Evolutionary conservation across 345 rosid genomes (phyloP).

Genomic region (Euphorbia lathyris): DNA sequence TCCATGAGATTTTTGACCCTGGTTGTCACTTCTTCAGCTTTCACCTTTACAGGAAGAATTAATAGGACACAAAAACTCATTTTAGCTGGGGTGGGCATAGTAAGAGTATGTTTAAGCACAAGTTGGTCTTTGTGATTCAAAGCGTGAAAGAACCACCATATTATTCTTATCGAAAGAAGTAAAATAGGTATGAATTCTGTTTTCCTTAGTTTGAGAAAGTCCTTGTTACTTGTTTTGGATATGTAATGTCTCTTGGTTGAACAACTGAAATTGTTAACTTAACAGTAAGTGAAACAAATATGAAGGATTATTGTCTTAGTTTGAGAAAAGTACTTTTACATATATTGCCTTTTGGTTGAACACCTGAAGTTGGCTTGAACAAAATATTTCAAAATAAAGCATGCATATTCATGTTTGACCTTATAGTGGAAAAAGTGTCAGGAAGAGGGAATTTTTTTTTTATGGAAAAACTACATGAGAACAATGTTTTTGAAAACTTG

Average conservation of each 20-base stretch:
- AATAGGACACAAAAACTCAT: slow-evolving; percentile 3
- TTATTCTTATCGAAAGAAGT: background rate
- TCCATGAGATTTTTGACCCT: slow-evolving; percentile 79
- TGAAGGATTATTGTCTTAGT: too few relatives aligned
- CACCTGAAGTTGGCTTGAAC: background rate
- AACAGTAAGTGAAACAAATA: background rate
- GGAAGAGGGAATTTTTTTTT: too few relatives aligned
- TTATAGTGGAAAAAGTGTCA: background rate
- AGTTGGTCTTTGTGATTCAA: background rate
- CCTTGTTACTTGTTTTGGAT: background rate
- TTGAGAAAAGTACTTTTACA: background rate
- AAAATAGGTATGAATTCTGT: background rate
- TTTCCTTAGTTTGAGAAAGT: background rate
- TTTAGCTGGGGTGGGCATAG: background rate
- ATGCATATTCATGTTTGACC: background rate
- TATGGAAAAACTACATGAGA: background rate
- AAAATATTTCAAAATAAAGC: background rate
- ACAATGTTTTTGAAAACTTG: background rate
- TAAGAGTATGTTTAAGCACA: background rate
- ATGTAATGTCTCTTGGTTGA: background rate
- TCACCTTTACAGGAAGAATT: slow-evolving; percentile 54
- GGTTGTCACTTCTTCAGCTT: slow-evolving; percentile 75
- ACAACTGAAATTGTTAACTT: background rate
- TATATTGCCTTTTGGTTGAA: background rate
- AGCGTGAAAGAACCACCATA: background rate